Base-by-base conservation (phyloP, 768 basidiomycete species). In the Solioccasus polychromus region DNA sequence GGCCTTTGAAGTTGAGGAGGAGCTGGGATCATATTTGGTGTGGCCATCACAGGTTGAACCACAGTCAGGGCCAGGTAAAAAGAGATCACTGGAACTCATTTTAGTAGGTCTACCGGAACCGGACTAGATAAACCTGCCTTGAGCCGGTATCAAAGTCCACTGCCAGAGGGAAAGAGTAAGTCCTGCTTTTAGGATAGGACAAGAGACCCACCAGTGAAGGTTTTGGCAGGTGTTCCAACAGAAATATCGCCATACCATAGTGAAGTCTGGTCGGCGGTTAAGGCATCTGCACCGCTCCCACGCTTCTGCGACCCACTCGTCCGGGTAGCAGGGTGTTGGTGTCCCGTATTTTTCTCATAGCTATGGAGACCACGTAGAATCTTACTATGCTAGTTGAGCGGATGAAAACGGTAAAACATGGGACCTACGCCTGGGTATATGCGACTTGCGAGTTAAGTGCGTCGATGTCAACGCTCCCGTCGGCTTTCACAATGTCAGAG, bases 121-220 rank as follows among this genome's bases (percentile, higher is more conserved):
- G 42, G 3, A 10, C 9, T n/a, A 37, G 9, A 36, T 2, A 28
- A 5, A 31, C 39, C 4, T 29, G 42, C 47, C 58, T 59, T 9
- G 59, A 61, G 23, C 62, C 63, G 3, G 63, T 62, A 35, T 67
- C 63, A 20, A 63, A 66, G 24, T 56, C 53, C 23, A 62, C 54
- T 57, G 20, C n/a, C 19, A 32, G 1, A 1, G 35, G 3, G 6
- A 30, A 23, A n/a, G 26, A 18, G 2, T 9, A 23, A 6, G 15
- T 1, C 8, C 15, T 9, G 5, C 10, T 20, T 12, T n/a, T n/a
- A n/a, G n/a, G 8, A 0, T 2, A 23, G 5, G 6, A 2, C 10
- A 23, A 24, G 8, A n/a, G 25, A 29, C 42, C 3, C 17, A 55
- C 53, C 47, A 8, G 45, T 55, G 42, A 45, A 53, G 24, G 38